Conservation (phyloP, 306 rosid genomes). For the Casuarina equisetifolia region DNA sequence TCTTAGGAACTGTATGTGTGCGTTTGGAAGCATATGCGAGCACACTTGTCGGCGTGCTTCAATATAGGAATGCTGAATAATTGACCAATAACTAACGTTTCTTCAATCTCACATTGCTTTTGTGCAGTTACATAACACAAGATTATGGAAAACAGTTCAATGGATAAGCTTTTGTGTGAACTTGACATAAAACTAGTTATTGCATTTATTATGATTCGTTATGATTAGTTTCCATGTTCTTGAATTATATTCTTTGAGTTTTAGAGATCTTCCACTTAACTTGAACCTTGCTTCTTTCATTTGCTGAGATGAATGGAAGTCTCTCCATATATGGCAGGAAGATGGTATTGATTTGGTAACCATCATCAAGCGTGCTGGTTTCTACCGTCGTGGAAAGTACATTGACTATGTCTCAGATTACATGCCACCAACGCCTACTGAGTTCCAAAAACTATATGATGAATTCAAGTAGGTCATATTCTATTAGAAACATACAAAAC, state of each 20-base stretch:
- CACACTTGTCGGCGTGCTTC: not conserved
- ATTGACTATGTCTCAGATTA: constrained; percentile 70
- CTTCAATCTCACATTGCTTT: not conserved
- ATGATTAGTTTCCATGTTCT: not conserved
- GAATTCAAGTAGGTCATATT: constrained; percentile 40
- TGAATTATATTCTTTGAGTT: not conserved
- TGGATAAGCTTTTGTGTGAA: not conserved
- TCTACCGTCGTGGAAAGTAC: constrained; percentile 69
- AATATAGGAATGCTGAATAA: not conserved
- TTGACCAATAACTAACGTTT: not conserved
- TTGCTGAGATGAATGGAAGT: not conserved
- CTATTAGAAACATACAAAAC: not conserved
- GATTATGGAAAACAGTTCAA: not conserved
- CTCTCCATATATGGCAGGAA: constrained; percentile 55
- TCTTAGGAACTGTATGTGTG: not conserved
- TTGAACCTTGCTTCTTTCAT: constrained; percentile 7
- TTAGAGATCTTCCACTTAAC: not conserved
- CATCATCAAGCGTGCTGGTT: constrained; percentile 57
- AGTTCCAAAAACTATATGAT: constrained; percentile 40
- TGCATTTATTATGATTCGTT: not conserved
- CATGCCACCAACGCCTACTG: constrained; percentile 61
- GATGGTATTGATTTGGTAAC: constrained; percentile 60
- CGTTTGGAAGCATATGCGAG: not conserved
- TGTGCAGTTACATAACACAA: not conserved
- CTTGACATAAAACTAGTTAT: not conserved